Conservation (phyloP, 1,139 yeast species). For the Hansenula sp. region DNA sequence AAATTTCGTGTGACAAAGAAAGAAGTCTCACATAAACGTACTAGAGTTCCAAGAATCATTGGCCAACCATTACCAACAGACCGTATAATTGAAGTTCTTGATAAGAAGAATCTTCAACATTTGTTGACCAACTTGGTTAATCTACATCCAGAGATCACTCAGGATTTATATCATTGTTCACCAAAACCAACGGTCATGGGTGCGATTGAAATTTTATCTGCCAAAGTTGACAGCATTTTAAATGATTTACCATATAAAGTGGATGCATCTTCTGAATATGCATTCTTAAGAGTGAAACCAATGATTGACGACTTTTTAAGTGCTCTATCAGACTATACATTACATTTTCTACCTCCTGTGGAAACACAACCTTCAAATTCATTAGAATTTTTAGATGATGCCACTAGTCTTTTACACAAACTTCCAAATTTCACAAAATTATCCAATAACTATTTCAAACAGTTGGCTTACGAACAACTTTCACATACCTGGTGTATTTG, state of each 20-base stretch:
- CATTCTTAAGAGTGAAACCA: conserved; percentile 81
- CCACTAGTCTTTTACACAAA: conserved; percentile 60
- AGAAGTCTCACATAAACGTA: conserved; percentile 13
- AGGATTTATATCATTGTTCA: conserved; percentile 47
- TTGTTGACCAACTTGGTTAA: conserved; percentile 51
- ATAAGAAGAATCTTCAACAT: conserved; percentile 48
- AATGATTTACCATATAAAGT: conserved; percentile 70
- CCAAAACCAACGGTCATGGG: conserved; percentile 56
- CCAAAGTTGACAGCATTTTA: conserved; percentile 43
- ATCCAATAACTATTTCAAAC: conserved; percentile 70
- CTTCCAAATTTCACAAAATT: conserved; percentile 71
- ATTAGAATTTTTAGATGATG: conserved; percentile 62
- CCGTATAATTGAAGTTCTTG: conserved; percentile 66
- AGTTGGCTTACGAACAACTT: conserved; percentile 76
- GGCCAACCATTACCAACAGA: conserved; percentile 48
- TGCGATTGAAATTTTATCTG: conserved; percentile 46
- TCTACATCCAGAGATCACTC: conserved; percentile 58
- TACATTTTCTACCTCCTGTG: conserved; percentile 76
- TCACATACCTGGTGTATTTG: conserved; percentile 72
- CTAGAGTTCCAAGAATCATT: conserved; percentile 13
- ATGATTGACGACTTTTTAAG: conserved; percentile 69
- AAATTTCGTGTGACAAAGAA: conserved; percentile 15
- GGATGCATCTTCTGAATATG: conserved; percentile 72
- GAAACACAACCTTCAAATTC: conserved; percentile 55
- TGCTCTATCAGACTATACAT: conserved; percentile 75